Percentiles rank a stretch among this genome's conserved stretches.
phyloP scores from a whole-genome alignment of 805 yeast genomes.

The Pichia deserticola region DNA sequence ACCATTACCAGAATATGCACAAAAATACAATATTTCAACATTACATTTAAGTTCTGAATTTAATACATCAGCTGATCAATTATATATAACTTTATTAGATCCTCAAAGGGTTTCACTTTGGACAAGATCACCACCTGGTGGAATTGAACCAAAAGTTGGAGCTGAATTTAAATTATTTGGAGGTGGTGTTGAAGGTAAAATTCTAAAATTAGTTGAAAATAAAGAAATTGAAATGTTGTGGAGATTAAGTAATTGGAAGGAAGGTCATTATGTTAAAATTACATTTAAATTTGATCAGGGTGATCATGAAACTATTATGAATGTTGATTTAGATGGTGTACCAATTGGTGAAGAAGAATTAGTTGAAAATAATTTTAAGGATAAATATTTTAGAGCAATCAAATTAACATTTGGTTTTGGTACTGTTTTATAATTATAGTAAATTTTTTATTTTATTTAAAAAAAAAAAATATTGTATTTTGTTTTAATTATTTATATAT shows the following conservation, averaged over 20 bases:
- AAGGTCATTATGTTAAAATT: slow-evolving; percentile 70
- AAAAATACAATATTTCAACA: slow-evolving; percentile 75
- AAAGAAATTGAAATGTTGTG: slow-evolving; percentile 65
- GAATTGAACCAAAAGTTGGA: slow-evolving; percentile 52
- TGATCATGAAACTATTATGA: slow-evolving; percentile 74
- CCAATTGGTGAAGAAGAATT: slow-evolving; percentile 94
- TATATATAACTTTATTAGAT: slow-evolving; percentile 70
- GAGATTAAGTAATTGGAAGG: slow-evolving; percentile 86
- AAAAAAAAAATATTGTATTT: too few relatives aligned
- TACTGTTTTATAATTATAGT: slow-evolving; percentile 55
- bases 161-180: slow-evolving; percentile 70
- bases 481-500: too few relatives aligned
- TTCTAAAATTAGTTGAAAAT: slow-evolving; percentile 51
- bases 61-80: slow-evolving; percentile 81
- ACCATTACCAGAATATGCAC: slow-evolving; percentile 26
- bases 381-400: slow-evolving; percentile 82
- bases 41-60: slow-evolving; percentile 72
- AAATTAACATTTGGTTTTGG: slow-evolving; percentile 94
- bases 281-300: slow-evolving; percentile 66
- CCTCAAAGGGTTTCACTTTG: slow-evolving; percentile 81
- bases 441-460: too few relatives aligned
- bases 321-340: slow-evolving; percentile 75
- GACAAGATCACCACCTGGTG: slow-evolving; percentile 65
- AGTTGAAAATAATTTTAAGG: slow-evolving; percentile 78
- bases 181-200: slow-evolving; percentile 74